These are phyloP conservation scores for Nicotiana noctiflora DNA, from an alignment of 257 asterid genomes.

Conservation along the genomic window DNA sequence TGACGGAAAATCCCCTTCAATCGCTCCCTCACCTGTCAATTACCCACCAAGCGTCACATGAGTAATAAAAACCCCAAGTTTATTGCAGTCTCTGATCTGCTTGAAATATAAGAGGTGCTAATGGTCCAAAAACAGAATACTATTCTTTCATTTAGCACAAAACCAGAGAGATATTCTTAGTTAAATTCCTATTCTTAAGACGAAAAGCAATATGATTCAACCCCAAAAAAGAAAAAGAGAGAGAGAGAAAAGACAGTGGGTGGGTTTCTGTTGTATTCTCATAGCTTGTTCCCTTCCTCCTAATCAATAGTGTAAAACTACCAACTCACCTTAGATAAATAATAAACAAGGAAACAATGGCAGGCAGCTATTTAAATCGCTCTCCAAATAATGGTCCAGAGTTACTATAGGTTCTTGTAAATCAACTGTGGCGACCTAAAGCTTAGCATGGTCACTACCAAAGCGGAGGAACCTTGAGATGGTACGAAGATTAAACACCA, in stretches of 20 bases:
- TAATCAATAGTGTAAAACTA: not conserved
- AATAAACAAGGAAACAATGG: slow-evolving; percentile 7
- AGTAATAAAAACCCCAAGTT: slow-evolving; percentile 28
- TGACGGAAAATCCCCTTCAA: slow-evolving; percentile 32
- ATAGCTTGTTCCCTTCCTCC: not conserved
- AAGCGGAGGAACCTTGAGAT: not conserved
- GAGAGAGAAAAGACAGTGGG: not conserved
- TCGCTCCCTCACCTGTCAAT: slow-evolving; percentile 49
- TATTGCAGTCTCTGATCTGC: slow-evolving; percentile 2
- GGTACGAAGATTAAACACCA: not conserved
- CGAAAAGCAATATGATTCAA: not conserved
- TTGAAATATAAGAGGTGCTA: not conserved
- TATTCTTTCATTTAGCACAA: slow-evolving; percentile 3
- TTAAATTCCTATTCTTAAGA: slow-evolving; percentile 3
- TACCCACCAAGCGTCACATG: slow-evolving; percentile 40
- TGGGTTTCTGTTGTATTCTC: not conserved
- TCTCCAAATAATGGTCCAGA: not conserved
- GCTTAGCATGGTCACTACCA: not conserved
- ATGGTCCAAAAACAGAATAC: not conserved
- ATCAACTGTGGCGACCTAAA: not conserved
- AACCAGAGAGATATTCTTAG: not conserved
- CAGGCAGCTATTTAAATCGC: not conserved
- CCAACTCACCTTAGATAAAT: not conserved
- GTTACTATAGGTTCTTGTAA: not conserved
- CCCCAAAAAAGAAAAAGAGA: not conserved